Percentiles rank a stretch among this genome's conserved stretches.
These are phyloP conservation scores for Rhodamnia rubescens DNA, from an alignment of 345 rosid species.

Conservation along the genomic window DNA sequence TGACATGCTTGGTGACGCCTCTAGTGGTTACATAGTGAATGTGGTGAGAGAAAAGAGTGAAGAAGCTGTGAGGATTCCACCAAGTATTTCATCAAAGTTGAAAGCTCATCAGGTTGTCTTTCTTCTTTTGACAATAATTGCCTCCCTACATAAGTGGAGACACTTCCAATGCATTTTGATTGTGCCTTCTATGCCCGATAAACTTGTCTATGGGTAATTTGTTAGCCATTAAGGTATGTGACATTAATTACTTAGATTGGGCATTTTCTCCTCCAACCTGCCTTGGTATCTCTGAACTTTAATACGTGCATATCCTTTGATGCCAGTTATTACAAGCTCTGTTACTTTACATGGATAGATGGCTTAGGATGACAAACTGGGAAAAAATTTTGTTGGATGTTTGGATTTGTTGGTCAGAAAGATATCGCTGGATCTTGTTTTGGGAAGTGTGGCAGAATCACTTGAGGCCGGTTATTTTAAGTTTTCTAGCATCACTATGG, in stretches of 20 bases:
- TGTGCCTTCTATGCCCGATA: neutral
- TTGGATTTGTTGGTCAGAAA: neutral
- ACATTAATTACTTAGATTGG: neutral
- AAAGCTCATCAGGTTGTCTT: slow-evolving; percentile 83
- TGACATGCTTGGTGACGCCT: slow-evolving; percentile 83
- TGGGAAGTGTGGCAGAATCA: neutral
- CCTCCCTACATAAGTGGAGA: neutral
- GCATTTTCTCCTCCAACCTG: neutral
- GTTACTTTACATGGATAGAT: neutral
- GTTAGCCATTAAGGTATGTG: neutral
- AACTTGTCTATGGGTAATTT: neutral
- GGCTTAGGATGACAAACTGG: neutral
- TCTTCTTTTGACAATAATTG: neutral
- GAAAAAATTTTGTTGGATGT: neutral
- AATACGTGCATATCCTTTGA: neutral
- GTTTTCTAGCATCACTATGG: neutral
- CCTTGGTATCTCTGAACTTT: neutral
- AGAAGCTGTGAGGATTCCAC: slow-evolving; percentile 79
- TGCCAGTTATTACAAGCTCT: neutral
- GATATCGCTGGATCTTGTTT: neutral
- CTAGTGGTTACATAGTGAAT: slow-evolving; percentile 80
- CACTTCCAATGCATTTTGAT: neutral
- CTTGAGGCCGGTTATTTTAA: neutral
- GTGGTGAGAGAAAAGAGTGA: slow-evolving; percentile 96
- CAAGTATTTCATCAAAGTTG: slow-evolving; percentile 80